Evolutionary conservation across 1,284 basidiomycete genomes (phyloP).

Genomic region (Cryptococcus sp.): DNA sequence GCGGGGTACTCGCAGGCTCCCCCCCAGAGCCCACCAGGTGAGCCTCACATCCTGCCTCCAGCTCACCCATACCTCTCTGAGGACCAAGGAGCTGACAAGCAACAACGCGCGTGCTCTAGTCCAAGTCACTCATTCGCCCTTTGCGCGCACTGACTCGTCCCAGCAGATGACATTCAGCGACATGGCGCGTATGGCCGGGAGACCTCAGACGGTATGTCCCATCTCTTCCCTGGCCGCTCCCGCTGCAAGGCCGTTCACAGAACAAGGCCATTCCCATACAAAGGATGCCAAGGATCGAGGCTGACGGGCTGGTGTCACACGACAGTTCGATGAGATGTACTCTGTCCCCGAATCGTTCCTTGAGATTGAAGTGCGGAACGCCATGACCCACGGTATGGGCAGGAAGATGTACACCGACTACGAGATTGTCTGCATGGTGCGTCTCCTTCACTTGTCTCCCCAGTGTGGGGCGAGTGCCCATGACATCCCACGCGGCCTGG

Average conservation of each 20-base stretch:
- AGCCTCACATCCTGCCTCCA: neutral
- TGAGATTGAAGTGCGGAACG: slow-evolving; percentile 96
- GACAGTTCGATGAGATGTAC: slow-evolving; percentile 97
- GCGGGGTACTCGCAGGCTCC: slow-evolving; percentile 1
- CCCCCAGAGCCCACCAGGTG: slow-evolving; percentile 37
- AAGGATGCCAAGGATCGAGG: neutral
- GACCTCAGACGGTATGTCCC: slow-evolving; percentile 74
- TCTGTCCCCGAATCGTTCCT: slow-evolving; percentile 94
- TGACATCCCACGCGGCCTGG: neutral
- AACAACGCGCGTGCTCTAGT: slow-evolving; percentile 18
- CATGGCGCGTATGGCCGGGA: slow-evolving; percentile 59
- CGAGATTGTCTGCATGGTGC: slow-evolving; percentile 93
- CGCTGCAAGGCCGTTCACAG: neutral
- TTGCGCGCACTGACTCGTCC: slow-evolving; percentile 57
- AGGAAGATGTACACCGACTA: slow-evolving; percentile 99
- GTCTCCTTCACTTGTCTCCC: slow-evolving; percentile 24
- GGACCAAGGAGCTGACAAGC: neutral
- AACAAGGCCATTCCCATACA: too few relatives aligned
- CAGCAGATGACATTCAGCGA: slow-evolving; percentile 63
- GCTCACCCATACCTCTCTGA: neutral
- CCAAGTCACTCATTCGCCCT: slow-evolving; percentile 60
- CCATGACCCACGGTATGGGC: slow-evolving; percentile 93
- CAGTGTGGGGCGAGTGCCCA: neutral
- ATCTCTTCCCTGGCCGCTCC: neutral
- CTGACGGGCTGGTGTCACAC: slow-evolving; percentile 15